Evolutionary conservation across 139 green algal species (phyloP), one percentile per base, ranked within the genome.

Genomic region (Diplosphaera chodatii): DNA sequence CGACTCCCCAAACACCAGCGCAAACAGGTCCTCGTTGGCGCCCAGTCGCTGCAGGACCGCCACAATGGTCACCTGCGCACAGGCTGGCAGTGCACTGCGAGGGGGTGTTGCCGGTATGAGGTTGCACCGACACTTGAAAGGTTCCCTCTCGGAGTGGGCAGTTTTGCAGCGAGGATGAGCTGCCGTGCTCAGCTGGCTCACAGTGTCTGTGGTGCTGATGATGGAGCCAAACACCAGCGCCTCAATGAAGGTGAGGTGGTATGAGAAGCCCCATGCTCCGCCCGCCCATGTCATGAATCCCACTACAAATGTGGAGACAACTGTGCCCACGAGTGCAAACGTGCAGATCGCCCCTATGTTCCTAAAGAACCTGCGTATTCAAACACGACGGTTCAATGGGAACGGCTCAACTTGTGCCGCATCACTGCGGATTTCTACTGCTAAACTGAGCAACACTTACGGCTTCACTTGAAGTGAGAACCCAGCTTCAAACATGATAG

Each of bases 401-500:
- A n/a, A n/a, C n/a, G n/a, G n/a, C n/a, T n/a, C n/a, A n/a, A n/a
- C n/a, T n/a, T n/a, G n/a, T n/a, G n/a, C n/a, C n/a, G n/a, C n/a
- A n/a, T n/a, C n/a, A n/a, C n/a, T n/a, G n/a, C n/a, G n/a, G n/a
- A n/a, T n/a, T n/a, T n/a, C n/a, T n/a, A n/a, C n/a, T n/a, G n/a
- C n/a, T n/a, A n/a, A n/a, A n/a, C n/a, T n/a, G n/a, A n/a, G n/a
- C n/a, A n/a, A n/a, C n/a, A 25, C 78, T 74, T 40, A 84, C 74
- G 74, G 70, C 25, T 34, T 56, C 21, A 76, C 62, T 48, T 90
- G 80, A 40, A 95, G 68, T 23, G 67, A 78, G 77, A 88, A 93
- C n/a, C 84, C 89, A 10, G 87, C 84, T 20, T 92, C 86, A 82
- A 92, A 95, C 73, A 93, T 93, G 74, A 95, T 95, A 64, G 83